Evolutionary conservation across 106 monocot genomes (phyloP).

Genomic region (Chionographis japonica): DNA sequence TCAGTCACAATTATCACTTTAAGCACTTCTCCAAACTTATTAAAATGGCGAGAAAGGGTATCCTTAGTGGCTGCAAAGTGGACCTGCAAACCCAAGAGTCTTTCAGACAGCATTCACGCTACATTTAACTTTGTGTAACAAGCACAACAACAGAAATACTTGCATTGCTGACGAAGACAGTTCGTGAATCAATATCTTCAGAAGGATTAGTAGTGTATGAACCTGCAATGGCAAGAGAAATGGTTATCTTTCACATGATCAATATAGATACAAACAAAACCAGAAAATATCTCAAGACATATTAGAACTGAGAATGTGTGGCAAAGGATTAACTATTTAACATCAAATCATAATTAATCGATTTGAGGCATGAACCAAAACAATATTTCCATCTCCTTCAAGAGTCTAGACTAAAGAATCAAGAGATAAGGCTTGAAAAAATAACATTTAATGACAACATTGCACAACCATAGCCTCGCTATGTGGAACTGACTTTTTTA

Average conservation of each 20-base stretch:
- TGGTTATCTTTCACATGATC: background rate
- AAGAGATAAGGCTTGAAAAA: too few relatives aligned
- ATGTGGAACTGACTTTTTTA: too few relatives aligned
- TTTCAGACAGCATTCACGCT: background rate
- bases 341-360: too few relatives aligned
- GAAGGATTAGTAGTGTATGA: slow-evolving; percentile 49
- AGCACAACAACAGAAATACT: slow-evolving; percentile 7
- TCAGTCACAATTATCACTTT: slow-evolving; percentile 88
- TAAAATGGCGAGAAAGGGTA: slow-evolving; percentile 84
- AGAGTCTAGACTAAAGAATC: too few relatives aligned
- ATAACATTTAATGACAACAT: too few relatives aligned
- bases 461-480: too few relatives aligned
- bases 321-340: too few relatives aligned
- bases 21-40: slow-evolving; percentile 93
- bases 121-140: background rate
- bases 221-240: slow-evolving; percentile 26
- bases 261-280: too few relatives aligned
- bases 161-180: slow-evolving; percentile 62
- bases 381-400: too few relatives aligned
- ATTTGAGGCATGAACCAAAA: too few relatives aligned
- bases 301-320: too few relatives aligned
- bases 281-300: too few relatives aligned
- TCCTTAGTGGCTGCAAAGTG: slow-evolving; percentile 96
- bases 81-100: slow-evolving; percentile 34
- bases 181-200: slow-evolving; percentile 59